These are phyloP conservation scores for Coemansia sp. DNA, from an alignment of 192 early-diverging fungal species.

Conservation along the genomic window DNA sequence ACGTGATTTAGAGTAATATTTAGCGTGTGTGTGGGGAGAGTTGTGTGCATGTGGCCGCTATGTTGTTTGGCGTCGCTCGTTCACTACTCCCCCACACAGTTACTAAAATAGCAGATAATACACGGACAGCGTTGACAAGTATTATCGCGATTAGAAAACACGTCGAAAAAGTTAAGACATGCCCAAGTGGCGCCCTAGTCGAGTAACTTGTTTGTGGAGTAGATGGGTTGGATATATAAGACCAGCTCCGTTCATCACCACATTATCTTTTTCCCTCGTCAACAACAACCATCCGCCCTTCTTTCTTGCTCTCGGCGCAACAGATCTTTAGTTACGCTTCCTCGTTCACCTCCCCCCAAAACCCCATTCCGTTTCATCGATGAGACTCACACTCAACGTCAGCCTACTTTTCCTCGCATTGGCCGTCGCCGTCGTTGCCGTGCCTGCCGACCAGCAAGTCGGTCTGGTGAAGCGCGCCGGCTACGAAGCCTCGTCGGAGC, in stretches of 20 bases:
- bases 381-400: conserved; percentile 41
- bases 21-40: neutral
- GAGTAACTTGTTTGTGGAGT: conserved; percentile 1
- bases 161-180: neutral
- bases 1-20: conserved; percentile 29
- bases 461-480: conserved; percentile 36
- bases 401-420: conserved; percentile 47
- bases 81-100: neutral
- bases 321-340: conserved; percentile 9
- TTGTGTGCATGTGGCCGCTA: neutral
- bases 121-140: neutral
- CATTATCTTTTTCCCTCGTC: neutral
- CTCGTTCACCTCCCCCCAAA: neutral
- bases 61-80: neutral
- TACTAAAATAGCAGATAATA: neutral
- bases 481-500: conserved; percentile 18
- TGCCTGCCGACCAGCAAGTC: conserved; percentile 26
- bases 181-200: neutral
- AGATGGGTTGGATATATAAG: neutral
- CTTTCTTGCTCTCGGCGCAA: neutral
- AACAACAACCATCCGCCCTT: neutral
- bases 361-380: conserved; percentile 7
- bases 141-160: neutral
- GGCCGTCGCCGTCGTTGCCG: conserved; percentile 32
- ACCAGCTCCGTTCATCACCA: neutral